Percentiles rank a stretch among this genome's conserved stretches.
Conservation (phyloP, 352 stramenopile genomes). For the Pythium rishiriense region DNA sequence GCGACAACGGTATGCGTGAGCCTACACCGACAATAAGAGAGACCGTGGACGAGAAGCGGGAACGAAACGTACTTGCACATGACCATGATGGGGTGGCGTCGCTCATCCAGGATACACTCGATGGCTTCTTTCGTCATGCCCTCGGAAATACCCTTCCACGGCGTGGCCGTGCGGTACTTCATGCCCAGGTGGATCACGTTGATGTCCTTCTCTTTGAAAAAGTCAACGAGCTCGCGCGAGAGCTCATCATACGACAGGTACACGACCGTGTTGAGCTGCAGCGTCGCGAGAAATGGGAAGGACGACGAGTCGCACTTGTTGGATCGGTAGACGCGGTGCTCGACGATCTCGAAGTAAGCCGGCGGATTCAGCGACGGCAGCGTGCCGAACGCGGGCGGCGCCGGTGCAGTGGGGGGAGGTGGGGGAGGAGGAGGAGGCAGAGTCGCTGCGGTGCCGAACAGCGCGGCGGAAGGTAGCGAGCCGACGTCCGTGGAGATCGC, state of each 20-base stretch:
- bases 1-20: background rate
- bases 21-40: background rate
- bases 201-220: conserved; percentile 83
- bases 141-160: conserved; percentile 77
- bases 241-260: conserved; percentile 87
- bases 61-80: conserved; percentile 76
- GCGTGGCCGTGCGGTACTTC: conserved; percentile 74
- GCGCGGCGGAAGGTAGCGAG: background rate
- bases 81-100: conserved; percentile 77
- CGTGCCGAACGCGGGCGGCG: conserved; percentile 44
- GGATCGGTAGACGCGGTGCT: conserved; percentile 80
- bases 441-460: background rate
- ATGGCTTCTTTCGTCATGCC: conserved; percentile 87
- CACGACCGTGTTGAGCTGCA: conserved; percentile 84
- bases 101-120: conserved; percentile 80
- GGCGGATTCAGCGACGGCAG: conserved; percentile 81
- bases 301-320: conserved; percentile 88
- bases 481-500: conserved; percentile 23
- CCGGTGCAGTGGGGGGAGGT: conserved; percentile 7
- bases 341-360: conserved; percentile 88
- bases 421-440: background rate
- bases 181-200: conserved; percentile 80
- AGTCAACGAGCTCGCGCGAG: conserved; percentile 70
- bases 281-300: conserved; percentile 77
- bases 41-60: background rate